Conservation (phyloP, 352 stramenopile genomes). For the Thalassiosira pacifica region DNA sequence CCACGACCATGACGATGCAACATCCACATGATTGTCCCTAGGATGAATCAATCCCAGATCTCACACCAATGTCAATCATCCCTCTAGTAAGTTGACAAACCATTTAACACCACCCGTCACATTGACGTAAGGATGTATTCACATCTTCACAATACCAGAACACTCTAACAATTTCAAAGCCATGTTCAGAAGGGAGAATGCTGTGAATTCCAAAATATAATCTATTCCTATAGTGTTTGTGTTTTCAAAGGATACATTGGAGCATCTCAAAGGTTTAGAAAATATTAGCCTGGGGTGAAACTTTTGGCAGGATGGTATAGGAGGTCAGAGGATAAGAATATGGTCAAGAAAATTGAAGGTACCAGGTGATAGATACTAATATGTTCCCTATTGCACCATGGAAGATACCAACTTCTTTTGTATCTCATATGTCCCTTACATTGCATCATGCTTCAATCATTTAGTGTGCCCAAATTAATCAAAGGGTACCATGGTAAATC, state of each 20-base stretch:
- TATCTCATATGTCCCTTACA: background rate
- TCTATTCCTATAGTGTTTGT: slow-evolving; percentile 66
- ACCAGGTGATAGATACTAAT: slow-evolving; percentile 28
- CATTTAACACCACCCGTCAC: no score
- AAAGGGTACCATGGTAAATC: slow-evolving; percentile 70
- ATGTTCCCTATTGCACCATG: background rate
- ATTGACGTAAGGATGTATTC: no score
- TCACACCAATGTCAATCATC: no score
- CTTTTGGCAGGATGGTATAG: slow-evolving; percentile 66
- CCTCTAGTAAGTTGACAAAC: no score
- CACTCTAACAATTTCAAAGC: no score
- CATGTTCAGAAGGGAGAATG: slow-evolving; percentile 62
- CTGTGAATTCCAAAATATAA: slow-evolving; percentile 45
- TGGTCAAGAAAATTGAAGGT: slow-evolving; percentile 68
- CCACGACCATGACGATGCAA: no score
- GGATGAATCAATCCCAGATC: no score
- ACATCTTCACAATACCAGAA: no score
- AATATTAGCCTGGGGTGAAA: slow-evolving; percentile 63
- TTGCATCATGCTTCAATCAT: background rate
- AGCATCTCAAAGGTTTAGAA: slow-evolving; percentile 62
- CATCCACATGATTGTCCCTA: no score
- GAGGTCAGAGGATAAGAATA: slow-evolving; percentile 54
- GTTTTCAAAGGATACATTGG: slow-evolving; percentile 60
- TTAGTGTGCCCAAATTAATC: slow-evolving; percentile 66
- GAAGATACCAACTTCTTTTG: background rate